A percentile compares a stretch with the other conserved stretches of the same genome.
phyloP scores from a whole-genome alignment of 257 asterid species.

The Nicotiana tomentosiformis region DNA sequence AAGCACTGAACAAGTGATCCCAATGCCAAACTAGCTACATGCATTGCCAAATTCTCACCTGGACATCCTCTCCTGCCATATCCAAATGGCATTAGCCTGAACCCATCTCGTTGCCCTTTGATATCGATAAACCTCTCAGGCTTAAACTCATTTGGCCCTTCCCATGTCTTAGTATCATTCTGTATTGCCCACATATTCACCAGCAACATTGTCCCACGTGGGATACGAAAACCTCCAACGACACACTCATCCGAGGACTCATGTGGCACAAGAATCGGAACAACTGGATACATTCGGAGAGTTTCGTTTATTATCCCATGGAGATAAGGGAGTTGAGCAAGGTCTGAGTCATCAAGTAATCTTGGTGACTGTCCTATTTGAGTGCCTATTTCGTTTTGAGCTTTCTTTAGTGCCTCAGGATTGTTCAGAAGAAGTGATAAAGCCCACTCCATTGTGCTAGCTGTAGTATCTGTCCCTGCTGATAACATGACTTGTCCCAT shows the following conservation, averaged over 20 bases:
- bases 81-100: slow-evolving; percentile 24
- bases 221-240: slow-evolving; percentile 20
- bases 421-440: slow-evolving; percentile 50
- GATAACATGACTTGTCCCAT: slow-evolving; percentile 27
- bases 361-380: slow-evolving; percentile 25
- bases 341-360: slow-evolving; percentile 45
- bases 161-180: slow-evolving; percentile 21
- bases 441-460: slow-evolving; percentile 60
- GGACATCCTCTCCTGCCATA: slow-evolving; percentile 30
- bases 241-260: slow-evolving; percentile 24
- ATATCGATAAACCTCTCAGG: slow-evolving; percentile 25
- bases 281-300: slow-evolving; percentile 18
- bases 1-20: slow-evolving; percentile 23
- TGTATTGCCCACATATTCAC: slow-evolving; percentile 28
- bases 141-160: slow-evolving; percentile 16
- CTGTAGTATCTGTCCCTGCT: slow-evolving; percentile 57
- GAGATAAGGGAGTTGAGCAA: slow-evolving; percentile 29
- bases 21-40: slow-evolving; percentile 8
- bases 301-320: slow-evolving; percentile 17
- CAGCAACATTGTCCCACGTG: slow-evolving; percentile 19
- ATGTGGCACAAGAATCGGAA: slow-evolving; percentile 14
- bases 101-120: slow-evolving; percentile 11
- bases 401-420: slow-evolving; percentile 36
- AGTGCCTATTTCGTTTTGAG: slow-evolving; percentile 44
- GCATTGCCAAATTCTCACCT: slow-evolving; percentile 14